Base-by-base conservation (phyloP, 2,329 filamentous ascomycete genomes). In the Phialophora tarda region DNA sequence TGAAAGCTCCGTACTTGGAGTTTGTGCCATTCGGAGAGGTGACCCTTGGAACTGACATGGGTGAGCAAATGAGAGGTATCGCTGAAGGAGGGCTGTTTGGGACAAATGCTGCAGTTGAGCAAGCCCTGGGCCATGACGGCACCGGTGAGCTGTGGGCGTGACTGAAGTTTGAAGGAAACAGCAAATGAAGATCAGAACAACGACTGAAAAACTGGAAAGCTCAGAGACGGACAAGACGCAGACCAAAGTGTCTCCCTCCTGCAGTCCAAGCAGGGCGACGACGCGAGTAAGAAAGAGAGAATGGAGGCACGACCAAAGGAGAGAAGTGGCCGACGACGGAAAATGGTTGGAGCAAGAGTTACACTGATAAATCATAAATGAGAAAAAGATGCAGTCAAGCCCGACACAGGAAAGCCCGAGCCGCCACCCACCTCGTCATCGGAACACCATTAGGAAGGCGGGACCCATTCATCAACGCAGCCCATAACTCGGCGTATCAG, bases 61-160 rank as follows among this genome's bases (percentile, higher is more conserved):
- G 94, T 98, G 75, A 98, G 86, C 44, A 97, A 83, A 78, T 97
- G 94, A 38, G 93, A 97, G 53, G 93, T 84, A 78, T 98, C 94
- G 63, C 92, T 96, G 80, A 97, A 97, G 32, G 80, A 86, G 47
- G 92, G 91, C 67, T 85, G 85, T 71, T 89, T 91, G 41, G 91
- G 89, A 77, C 94, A 98, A 72, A 97, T 89, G 74, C 84, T 88
- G 86, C 94, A 98, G 72, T 87, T 81, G 57, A 97, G 86, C 64
- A 90, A 88, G 66, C 93, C 89, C 51, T 71, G 70, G 71, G 78
- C 76, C 79, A 81, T 81, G 55, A 68, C 73, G 68, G 41, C 59
- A 65, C 62, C 41, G 55, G 53, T 44, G 54, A 57, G 48, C 64
- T 61, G 28, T 63, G 66, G 34, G 55, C 59, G 61, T 56, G 69